Conservation (phyloP, 2,329 filamentous ascomycete species). For the Exophiala mesophila region DNA sequence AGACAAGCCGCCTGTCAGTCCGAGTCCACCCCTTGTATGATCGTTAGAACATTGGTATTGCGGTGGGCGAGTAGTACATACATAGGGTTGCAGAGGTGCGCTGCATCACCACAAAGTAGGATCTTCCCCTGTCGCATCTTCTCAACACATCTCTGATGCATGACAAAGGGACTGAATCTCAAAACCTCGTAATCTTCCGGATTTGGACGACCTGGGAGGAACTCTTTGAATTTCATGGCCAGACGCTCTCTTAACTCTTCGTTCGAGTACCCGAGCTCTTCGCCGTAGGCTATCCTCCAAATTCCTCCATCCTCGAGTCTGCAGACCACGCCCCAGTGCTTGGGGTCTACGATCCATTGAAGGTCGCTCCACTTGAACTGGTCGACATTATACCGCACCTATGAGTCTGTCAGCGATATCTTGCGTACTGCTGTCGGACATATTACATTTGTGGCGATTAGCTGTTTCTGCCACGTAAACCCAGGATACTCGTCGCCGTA, state of each 20-base stretch:
- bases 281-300: conserved; percentile 60
- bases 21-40: conserved; percentile 1
- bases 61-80: neutral
- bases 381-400: conserved; percentile 59
- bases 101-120: conserved; percentile 56
- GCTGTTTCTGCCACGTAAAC: conserved; percentile 7
- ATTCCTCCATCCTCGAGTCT: conserved; percentile 54
- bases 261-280: conserved; percentile 47
- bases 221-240: conserved; percentile 50
- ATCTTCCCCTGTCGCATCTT: conserved; percentile 54
- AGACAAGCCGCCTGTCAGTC: neutral
- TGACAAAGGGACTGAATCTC: conserved; percentile 55
- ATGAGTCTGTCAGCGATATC: neutral
- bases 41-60: neutral
- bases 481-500: conserved; percentile 2
- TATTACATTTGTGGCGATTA: conserved; percentile 14
- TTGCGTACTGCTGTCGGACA: neutral
- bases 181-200: conserved; percentile 53
- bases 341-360: conserved; percentile 56
- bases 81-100: conserved; percentile 47
- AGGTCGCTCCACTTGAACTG: conserved; percentile 34
- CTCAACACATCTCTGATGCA: conserved; percentile 57
- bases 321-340: conserved; percentile 59
- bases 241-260: conserved; percentile 52
- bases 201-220: conserved; percentile 56